phyloP scores from a whole-genome alignment of 192 early-diverging fungal species.

The Coemansia sp. region DNA sequence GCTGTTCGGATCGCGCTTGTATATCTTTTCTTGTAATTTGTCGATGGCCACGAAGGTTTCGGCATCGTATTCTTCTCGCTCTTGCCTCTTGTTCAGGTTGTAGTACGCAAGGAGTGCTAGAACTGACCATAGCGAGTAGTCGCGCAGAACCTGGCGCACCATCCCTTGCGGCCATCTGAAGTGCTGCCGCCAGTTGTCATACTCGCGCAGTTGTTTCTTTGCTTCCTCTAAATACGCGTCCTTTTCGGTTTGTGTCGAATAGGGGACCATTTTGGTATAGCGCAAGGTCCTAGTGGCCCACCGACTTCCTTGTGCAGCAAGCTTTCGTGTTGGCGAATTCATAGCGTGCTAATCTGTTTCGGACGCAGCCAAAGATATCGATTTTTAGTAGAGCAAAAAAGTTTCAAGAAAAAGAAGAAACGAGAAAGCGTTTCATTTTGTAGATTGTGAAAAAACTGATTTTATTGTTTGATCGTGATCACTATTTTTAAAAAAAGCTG shows the following conservation, averaged over 20 bases:
- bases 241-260: background rate
- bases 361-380: too few species aligned
- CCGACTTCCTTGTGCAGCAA: background rate
- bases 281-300: background rate
- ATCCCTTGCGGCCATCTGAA: slow-evolving; percentile 36
- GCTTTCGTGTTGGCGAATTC: background rate
- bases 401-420: too few species aligned
- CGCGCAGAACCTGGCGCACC: slow-evolving; percentile 17
- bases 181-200: slow-evolving; percentile 44
- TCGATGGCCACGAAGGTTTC: slow-evolving; percentile 40
- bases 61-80: slow-evolving; percentile 37
- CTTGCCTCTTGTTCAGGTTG: slow-evolving; percentile 32
- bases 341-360: background rate
- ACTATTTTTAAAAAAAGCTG: too few species aligned
- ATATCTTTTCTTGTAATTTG: slow-evolving; percentile 26
- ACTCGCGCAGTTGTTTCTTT: slow-evolving; percentile 39
- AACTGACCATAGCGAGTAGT: slow-evolving; percentile 43
- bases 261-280: background rate
- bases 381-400: too few species aligned
- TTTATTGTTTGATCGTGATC: too few species aligned
- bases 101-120: slow-evolving; percentile 42
- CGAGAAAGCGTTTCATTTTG: too few species aligned
- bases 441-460: too few species aligned
- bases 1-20: slow-evolving; percentile 27
- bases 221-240: slow-evolving; percentile 29